Evolutionary conservation across 352 stramenopile species (phyloP), one percentile per base, ranked within the genome.

Genomic region (Blastocystis sp.): DNA sequence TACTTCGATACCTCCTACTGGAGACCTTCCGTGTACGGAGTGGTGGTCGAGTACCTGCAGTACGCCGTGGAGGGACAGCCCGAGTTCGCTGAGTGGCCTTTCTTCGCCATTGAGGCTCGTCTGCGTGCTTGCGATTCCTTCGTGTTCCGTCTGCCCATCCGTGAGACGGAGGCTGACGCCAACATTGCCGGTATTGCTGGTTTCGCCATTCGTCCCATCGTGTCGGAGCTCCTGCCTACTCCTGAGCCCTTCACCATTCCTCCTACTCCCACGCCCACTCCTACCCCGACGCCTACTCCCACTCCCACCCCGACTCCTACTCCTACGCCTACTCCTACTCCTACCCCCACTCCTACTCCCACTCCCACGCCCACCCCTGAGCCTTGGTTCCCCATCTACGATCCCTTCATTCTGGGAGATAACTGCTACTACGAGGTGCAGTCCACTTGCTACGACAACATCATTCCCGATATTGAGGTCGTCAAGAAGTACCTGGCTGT

Each of bases 401-500:
- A 72, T 53, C 61, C 61, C 7, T 72, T 72, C 61, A 72, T 72
- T 72, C 61, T 53, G 0, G 61, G 61, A 51, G 61, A 72, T 72
- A 72, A 72, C 42, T 53, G 34, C 61, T 29, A 72, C 32, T 72
- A 72, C 21, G 61, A 3, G n/a, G 32, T 7, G 0, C 32, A 7
- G 6, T 24, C 6, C 0, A 49, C 34, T 51, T 72, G 61, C 40
- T 46, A 32, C 29, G 11, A 49, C 8, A 36, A 72, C 1, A 27
- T 72, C 18, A 72, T 72, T 44, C 1, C 32, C 18, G 61, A 72
- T 16, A 18, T 24, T n/a, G 4, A 53, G 0, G 61, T 72, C 32
- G 51, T 36, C n/a, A n/a, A 34, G 0, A 6, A 32, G 61, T 72
- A 72, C 29, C 34, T 72, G 9, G 61, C 61, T 72, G 32, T 72